Evolutionary conservation across 768 basidiomycete species (phyloP), one percentile per base, ranked within the genome.

Genomic region (Amanita inopinata): DNA sequence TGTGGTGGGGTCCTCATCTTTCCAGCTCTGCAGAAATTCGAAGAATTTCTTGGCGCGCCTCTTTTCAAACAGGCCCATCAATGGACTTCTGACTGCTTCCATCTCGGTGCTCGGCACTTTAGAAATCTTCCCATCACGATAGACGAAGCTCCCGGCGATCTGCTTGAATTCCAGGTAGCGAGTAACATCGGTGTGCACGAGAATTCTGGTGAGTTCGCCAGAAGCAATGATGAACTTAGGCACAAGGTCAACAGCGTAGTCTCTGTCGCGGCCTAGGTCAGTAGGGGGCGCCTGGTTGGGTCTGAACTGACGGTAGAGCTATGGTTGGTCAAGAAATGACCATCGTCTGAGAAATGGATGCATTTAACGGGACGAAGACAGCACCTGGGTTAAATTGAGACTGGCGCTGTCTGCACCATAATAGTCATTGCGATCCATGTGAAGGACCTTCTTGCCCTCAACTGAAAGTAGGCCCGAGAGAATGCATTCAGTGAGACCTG

Each of bases 61-160:
- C 70, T 99, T 99, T 76, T 99, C 96, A 53, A 98, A 98, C 28
- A 98, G 67, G n/a, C 96, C 96, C 93, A 99, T 98, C 54, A 99
- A 70, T 24, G 92, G 86, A 54, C 87, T 91, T 63, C 66, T 83
- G 45, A 97, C 84, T 6, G 96, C 96, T 68, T 99, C 96, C 71
- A 93, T 81, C 69, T 98, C 93, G 4, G 91, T 97, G 56, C 85
- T 84, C 23, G 96, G 96, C 7, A 99, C 96, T 64, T 99, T 99
- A 48, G 88, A 90, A 64, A 99, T 96, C 66, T 64, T 86, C 38
- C 92, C 91, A 61, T 98, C 94, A 41, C 94, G 83, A 61, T 92
- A 97, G 46, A 99, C 96, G 64, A 84, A 99, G 59, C 88, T 92
- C 41, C 94, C 96, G 0, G 96, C 91, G 64, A 99, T 97, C 68